Percentiles rank a stretch among this genome's conserved stretches.
Conservation (phyloP, 495 filamentous ascomycete species). For the Lasiosphaeris hirsuta region DNA sequence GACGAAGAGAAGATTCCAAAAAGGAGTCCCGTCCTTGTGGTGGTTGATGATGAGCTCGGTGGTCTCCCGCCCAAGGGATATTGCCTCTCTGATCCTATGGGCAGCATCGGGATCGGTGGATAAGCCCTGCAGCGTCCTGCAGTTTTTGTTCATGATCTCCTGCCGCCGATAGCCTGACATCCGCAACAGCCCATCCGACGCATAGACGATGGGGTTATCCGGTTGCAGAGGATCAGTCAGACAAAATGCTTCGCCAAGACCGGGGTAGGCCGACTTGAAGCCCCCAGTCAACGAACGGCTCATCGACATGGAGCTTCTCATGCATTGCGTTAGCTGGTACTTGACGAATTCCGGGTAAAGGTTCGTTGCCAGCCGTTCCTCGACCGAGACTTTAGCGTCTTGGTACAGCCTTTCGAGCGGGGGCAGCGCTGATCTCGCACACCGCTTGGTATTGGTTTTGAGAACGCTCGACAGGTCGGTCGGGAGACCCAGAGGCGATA, state of each 20-base stretch:
- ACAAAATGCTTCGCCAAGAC: conserved; percentile 37
- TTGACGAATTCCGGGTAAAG: conserved; percentile 52
- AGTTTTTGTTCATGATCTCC: conserved; percentile 49
- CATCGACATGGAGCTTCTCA: conserved; percentile 23
- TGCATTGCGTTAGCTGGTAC: conserved; percentile 29
- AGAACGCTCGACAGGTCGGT: conserved; percentile 29
- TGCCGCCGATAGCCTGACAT: conserved; percentile 46
- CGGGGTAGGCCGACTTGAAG: conserved; percentile 27
- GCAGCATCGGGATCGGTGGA: conserved; percentile 42
- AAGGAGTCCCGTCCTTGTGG: conserved; percentile 50
- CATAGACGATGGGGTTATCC: conserved; percentile 51
- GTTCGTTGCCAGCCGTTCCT: conserved; percentile 39
- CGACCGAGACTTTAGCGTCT: conserved; percentile 41
- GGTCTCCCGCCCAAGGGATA: conserved; percentile 41
- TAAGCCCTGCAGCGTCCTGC: conserved; percentile 49
- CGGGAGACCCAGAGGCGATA: conserved; percentile 40
- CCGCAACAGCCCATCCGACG: conserved; percentile 49
- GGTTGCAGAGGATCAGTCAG: conserved; percentile 27
- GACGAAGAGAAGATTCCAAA: conserved; percentile 55
- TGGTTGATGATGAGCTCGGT: conserved; percentile 53
- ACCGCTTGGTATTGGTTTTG: conserved; percentile 40
- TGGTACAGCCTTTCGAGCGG: conserved; percentile 43
- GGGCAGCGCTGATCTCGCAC: conserved; percentile 37
- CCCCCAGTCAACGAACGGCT: conserved; percentile 6
- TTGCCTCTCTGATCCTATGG: conserved; percentile 38